Base-by-base conservation (phyloP, 805 yeast genomes). In the Yamadazyma tumulicola region DNA sequence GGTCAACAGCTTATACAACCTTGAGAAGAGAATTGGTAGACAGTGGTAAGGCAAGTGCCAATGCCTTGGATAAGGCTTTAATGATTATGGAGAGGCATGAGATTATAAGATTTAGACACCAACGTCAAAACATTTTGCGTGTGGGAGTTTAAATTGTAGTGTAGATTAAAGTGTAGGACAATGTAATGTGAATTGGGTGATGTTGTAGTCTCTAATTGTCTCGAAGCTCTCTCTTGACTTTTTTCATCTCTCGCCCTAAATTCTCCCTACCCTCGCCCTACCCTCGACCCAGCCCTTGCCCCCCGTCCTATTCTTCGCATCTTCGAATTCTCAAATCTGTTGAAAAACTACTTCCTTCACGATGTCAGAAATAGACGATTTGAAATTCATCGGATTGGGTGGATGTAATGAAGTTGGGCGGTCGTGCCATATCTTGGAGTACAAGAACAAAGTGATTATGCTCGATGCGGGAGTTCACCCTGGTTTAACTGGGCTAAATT, bases 321-420 rank as follows among this genome's bases (percentile, higher is more conserved):
- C n/a, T n/a, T n/a, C n/a, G n/a, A n/a, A n/a, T n/a, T n/a, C n/a
- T n/a, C n/a, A n/a, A n/a, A n/a, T n/a, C n/a, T n/a, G n/a, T n/a
- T n/a, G n/a, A n/a, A n/a, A n/a, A n/a, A n/a, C n/a, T n/a, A n/a
- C n/a, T n/a, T n/a, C n/a, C 23, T 20, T 12, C 6, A 12, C n/a
- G 27, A 42, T 37, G 31, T 28, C 46, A 12, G 65, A 62, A 34
- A 64, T 63, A 30, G 72, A 67, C 20, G 55, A 55, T 45, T 67
- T 67, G 52, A 77, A 76, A 54, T 93, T 93, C 64, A 77, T 85
- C 41, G 89, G 95, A 16, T 72, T 93, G 5, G 99, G 99, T 6
- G 99, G 97, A n/a, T 95, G 97, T 44, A 86, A 84, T 48, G 99
- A 93, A 57, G 99, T 93, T 5, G 99, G 99, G 3, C 66, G 99